Base-by-base conservation (phyloP, 805 yeast species). In the Saccharomyces paradoxus region DNA sequence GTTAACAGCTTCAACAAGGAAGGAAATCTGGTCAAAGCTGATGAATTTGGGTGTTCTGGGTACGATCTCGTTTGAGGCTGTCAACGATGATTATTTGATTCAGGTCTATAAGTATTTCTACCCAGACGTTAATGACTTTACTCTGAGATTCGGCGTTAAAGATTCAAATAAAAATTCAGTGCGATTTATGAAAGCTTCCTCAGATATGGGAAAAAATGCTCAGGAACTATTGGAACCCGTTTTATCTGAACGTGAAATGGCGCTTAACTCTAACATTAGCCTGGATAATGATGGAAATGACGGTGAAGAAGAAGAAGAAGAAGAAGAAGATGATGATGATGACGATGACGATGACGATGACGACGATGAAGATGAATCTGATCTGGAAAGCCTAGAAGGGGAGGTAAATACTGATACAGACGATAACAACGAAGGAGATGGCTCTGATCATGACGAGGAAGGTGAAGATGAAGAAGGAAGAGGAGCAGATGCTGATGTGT, bases 21-120 rank as follows among this genome's bases (percentile, higher is more conserved):
- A 64, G 46, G 70, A 69, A 48, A 63, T 69, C 9, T 69, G 72
- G 72, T 62, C 63, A 21, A 65, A 60, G 51, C 52, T 69, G 48
- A 65, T 63, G 63, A 56, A 56, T 28, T 50, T 68, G 41, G 71
- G 71, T 12, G 70, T 69, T 13, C 51, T 68, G 4, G 72, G 72
- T 8, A 68, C 71, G 4, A 57, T 69, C 8, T 63, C 70, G 2
- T 69, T 63, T 52, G 66, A 65, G 49, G 51, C 65, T 1, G 60
- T 64, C 2, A 63, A 57, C 48, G 72, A 69, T 56, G 66, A 64
- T 17, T 68, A 69, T 49, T 54, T 69, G 41, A 51, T 66, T 14
- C 69, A 67, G 49, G 65, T 64, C 8, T 65, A 67, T 53, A 61
- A 63, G 54, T 68, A 66, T 53, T 69, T 69, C 48, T 67, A 64